Evolutionary conservation across 192 early-diverging fungal species (phyloP), one percentile per base, ranked within the genome.

Genomic region (Podochytrium sp.): DNA sequence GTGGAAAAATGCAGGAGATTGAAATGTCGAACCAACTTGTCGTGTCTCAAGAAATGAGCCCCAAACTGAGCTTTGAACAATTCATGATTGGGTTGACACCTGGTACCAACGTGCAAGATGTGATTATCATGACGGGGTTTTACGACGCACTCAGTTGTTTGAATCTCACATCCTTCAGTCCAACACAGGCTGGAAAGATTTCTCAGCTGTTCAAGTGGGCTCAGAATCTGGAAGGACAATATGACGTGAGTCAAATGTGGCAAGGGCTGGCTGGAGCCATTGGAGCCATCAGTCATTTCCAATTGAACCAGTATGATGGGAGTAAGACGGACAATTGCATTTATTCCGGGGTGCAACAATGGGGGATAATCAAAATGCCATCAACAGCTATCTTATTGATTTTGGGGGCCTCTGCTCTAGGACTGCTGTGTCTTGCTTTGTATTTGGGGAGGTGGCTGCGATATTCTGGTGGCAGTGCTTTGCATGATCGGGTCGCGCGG

Each of bases 261-360:
- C 43, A n/a, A 18, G 66, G 20, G n/a, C 23, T 69, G 6, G 7
- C 49, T 3, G 66, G 50, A 12, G 23, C 29, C 7, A 49, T 61
- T 33, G 70, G 56, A n/a, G 29, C 39, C 27, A 60, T 61, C 5
- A 61, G 70, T 58, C 70, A 72, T 30, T 72, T 39, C 35, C 34
- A 60, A 6, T 29, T 61, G 2, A 25, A 60, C 56, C 70, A 72
- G 38, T 72, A 60, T 32, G 34, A 72, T 2, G 20, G 29, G 2
- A 60, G 4, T 16, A 7, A n/a, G 27, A 72, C 7, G 7, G 37
- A 20, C 3, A 29, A 12, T 12, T 72, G 70, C 40, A n/a, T 23
- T 0, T 72, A 41, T 35, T 34, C 14, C 20, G 70, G 56, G 16
- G 16, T 49, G 14, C 14, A 60, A 33, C 38, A 61, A 3, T 3